Evolutionary conservation across 345 rosid genomes (phyloP).

Genomic region (Eucalyptus marginata): DNA sequence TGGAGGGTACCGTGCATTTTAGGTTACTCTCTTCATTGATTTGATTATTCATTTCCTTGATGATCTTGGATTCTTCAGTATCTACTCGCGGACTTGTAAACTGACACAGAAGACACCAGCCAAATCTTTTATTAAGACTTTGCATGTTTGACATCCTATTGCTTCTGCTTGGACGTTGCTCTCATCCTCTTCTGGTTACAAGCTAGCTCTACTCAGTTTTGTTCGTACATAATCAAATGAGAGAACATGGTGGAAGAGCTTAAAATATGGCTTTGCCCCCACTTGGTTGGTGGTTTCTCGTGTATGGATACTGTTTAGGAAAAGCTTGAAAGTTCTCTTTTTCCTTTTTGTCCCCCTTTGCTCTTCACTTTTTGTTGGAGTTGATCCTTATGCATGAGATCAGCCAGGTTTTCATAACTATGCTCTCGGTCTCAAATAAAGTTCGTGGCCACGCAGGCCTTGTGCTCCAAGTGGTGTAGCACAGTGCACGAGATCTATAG

Average conservation of each 20-base stretch:
- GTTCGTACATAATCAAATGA: background rate
- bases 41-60: background rate
- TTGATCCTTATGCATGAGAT: background rate
- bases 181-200: background rate
- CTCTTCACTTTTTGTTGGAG: background rate
- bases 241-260: background rate
- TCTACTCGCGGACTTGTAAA: background rate
- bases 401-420: background rate
- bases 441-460: background rate
- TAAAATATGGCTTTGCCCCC: background rate
- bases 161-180: background rate
- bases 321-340: background rate
- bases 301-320: background rate
- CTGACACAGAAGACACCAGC: background rate
- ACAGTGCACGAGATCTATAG: background rate
- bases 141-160: background rate
- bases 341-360: background rate
- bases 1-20: constrained; percentile 11
- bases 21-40: background rate
- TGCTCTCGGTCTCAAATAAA: background rate
- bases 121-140: background rate
- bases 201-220: background rate
- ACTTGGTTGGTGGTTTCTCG: background rate
- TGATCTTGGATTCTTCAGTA: background rate
- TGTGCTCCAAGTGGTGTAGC: background rate